Evolutionary conservation across 805 yeast genomes (phyloP).

Genomic region (Yamadazyma phyllophila): DNA sequence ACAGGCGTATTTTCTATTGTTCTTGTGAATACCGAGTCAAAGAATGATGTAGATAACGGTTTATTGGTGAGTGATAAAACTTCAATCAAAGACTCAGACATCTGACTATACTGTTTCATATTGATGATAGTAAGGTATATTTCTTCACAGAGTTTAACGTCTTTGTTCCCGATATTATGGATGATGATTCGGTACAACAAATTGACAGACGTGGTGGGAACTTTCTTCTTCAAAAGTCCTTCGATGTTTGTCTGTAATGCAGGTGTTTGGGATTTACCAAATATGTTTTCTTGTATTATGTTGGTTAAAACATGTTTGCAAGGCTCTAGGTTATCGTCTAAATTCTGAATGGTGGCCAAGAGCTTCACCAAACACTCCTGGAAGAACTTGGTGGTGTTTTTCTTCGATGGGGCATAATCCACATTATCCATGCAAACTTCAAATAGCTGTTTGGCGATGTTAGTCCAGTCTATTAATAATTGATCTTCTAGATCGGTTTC

Average conservation of each 20-base stretch:
- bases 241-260: constrained; percentile 28
- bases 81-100: constrained; percentile 44
- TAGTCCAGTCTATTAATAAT: constrained; percentile 22
- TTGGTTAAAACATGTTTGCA: constrained; percentile 5
- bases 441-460: constrained; percentile 21
- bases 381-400: constrained; percentile 25
- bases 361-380: constrained; percentile 18
- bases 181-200: constrained; percentile 27
- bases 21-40: constrained; percentile 37
- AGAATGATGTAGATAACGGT: constrained; percentile 52
- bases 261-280: constrained; percentile 14
- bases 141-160: constrained; percentile 45
- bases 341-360: constrained; percentile 11
- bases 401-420: constrained; percentile 28
- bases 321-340: constrained; percentile 6
- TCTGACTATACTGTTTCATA: constrained; percentile 28
- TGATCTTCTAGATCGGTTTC: constrained; percentile 5
- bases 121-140: constrained; percentile 43
- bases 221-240: constrained; percentile 23
- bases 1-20: constrained; percentile 21
- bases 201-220: constrained; percentile 12
- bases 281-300: constrained; percentile 12
- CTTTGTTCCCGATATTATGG: constrained; percentile 27
- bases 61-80: constrained; percentile 51
- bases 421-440: constrained; percentile 21